Percentiles rank a stretch among this genome's conserved stretches.
These are phyloP conservation scores for Trypanosomatidae sp. DNA, from an alignment of 208 protist genomes.

Conservation along the genomic window DNA sequence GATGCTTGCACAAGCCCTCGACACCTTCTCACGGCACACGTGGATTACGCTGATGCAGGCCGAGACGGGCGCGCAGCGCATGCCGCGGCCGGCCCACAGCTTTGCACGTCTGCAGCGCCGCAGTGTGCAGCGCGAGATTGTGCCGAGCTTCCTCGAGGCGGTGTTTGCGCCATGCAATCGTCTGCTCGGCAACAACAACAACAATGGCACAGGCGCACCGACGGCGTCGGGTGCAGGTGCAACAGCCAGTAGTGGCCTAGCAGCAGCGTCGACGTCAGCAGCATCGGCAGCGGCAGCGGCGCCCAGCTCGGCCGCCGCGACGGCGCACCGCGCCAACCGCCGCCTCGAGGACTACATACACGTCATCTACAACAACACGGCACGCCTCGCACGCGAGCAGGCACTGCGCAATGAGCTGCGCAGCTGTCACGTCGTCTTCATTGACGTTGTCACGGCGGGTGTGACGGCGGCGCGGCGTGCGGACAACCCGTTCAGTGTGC, in stretches of 20 bases:
- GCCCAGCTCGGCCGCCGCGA: neutral
- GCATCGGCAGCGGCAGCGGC: neutral
- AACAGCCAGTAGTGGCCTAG: neutral
- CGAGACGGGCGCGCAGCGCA: constrained; percentile 46
- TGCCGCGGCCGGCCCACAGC: constrained; percentile 20
- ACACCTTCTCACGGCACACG: constrained; percentile 76
- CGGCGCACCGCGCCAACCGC: constrained; percentile 5
- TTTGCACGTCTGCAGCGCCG: constrained; percentile 64
- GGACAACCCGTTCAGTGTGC: constrained; percentile 75
- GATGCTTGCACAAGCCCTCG: constrained; percentile 50
- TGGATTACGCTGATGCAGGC: constrained; percentile 78
- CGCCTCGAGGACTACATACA: constrained; percentile 64
- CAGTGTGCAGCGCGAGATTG: constrained; percentile 55
- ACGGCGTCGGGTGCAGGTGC: constrained; percentile 2
- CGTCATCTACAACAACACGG: constrained; percentile 59
- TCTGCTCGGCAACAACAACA: neutral
- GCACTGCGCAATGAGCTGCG: constrained; percentile 28
- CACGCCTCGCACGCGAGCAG: constrained; percentile 42
- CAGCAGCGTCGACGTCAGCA: neutral
- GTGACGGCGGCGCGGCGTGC: constrained; percentile 71
- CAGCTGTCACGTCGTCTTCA: constrained; percentile 32
- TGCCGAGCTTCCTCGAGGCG: constrained; percentile 70
- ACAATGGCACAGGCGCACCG: neutral
- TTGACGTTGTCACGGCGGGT: constrained; percentile 56
- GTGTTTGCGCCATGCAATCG: constrained; percentile 27